A percentile compares a stretch with the other conserved stretches of the same genome.
Evolutionary conservation across 257 asterid species (phyloP).

Genomic region (Pogostemon cablin): DNA sequence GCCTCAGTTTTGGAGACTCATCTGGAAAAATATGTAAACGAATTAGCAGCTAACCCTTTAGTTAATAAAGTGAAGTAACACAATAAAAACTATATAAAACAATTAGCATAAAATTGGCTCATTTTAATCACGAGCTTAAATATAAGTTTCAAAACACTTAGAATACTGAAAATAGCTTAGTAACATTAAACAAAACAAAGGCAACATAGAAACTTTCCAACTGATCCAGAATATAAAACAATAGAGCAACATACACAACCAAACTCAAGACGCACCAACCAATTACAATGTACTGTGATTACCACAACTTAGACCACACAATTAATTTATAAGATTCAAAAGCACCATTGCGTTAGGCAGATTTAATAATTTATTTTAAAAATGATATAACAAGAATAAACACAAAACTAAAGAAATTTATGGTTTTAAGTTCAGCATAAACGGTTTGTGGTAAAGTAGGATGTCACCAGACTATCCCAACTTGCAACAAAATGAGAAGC

Average conservation of each 20-base stretch:
- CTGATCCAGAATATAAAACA: neutral
- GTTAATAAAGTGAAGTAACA: neutral
- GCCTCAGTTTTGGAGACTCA: slow-evolving; percentile 80
- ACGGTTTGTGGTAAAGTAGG: neutral
- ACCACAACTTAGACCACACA: neutral
- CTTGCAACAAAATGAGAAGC: neutral
- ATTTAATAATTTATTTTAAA: neutral
- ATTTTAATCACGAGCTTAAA: neutral
- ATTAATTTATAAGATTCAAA: no score
- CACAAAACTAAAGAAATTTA: neutral
- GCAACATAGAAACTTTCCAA: slow-evolving; percentile 8
- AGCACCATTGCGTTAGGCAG: neutral
- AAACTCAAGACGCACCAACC: neutral
- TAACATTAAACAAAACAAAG: neutral
- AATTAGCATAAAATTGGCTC: slow-evolving; percentile 7
- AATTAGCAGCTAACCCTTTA: slow-evolving; percentile 28
- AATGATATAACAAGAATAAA: neutral
- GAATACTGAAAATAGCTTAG: neutral
- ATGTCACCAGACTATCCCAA: neutral
- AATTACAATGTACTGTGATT: neutral
- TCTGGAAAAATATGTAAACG: slow-evolving; percentile 50
- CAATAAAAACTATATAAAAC: neutral
- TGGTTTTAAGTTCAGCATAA: neutral
- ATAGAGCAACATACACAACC: slow-evolving; percentile 4
- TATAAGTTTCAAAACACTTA: slow-evolving; percentile 12